A percentile compares a stretch with the other conserved stretches of the same genome.
phyloP scores from a whole-genome alignment of 495 filamentous ascomycete genomes.

The Hamigera avellanea region DNA sequence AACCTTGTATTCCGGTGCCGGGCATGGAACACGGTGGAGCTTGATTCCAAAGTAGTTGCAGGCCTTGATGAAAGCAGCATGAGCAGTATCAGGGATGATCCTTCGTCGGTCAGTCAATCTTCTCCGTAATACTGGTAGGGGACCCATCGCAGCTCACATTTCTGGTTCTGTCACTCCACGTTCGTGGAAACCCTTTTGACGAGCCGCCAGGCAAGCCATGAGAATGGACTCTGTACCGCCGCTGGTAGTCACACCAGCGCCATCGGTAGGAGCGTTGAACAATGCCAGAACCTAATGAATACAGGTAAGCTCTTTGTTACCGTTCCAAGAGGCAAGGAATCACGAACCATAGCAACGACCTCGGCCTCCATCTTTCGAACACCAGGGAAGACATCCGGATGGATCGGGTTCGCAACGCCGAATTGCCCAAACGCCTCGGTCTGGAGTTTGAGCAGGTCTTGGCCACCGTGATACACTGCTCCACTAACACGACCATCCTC shows the following conservation, averaged over 20 bases:
- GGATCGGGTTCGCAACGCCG: slow-evolving; percentile 94
- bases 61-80: slow-evolving; percentile 94
- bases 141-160: slow-evolving; percentile 48
- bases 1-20: slow-evolving; percentile 75
- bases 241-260: slow-evolving; percentile 80
- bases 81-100: slow-evolving; percentile 88
- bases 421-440: slow-evolving; percentile 87
- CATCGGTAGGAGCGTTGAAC: slow-evolving; percentile 80
- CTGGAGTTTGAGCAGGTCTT: slow-evolving; percentile 73
- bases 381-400: slow-evolving; percentile 96
- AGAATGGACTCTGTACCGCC: slow-evolving; percentile 95
- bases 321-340: neutral
- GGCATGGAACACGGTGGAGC: slow-evolving; percentile 79
- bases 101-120: slow-evolving; percentile 20
- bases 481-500: slow-evolving; percentile 92
- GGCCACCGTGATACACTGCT: slow-evolving; percentile 91
- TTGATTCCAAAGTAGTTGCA: slow-evolving; percentile 92
- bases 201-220: slow-evolving; percentile 80
- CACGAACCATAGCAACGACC: slow-evolving; percentile 79
- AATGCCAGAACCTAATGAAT: slow-evolving; percentile 53
- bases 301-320: neutral
- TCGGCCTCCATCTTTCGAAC: slow-evolving; percentile 99
- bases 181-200: slow-evolving; percentile 79
- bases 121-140: neutral
- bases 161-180: slow-evolving; percentile 86